Base-by-base conservation (phyloP, 2,329 filamentous ascomycete species). In the Amauroascus niger region DNA sequence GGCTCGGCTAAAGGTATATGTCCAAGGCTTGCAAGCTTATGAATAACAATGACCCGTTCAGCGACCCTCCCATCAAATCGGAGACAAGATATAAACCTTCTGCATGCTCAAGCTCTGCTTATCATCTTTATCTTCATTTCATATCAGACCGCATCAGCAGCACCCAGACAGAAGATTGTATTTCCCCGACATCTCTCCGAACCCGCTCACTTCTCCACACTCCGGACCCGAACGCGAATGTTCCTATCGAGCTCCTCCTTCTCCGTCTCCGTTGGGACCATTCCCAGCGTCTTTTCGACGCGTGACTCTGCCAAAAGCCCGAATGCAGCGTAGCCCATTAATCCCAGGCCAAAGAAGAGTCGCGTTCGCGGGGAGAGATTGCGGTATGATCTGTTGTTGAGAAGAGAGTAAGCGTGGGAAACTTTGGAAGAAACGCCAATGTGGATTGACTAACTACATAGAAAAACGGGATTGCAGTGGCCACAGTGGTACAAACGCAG, bases 291-390 rank as follows among this genome's bases (percentile, higher is more conserved):
- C 65, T 86, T 79, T 70, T 91, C 89, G 14, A 84, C 81, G 54
- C 76, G 76, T 64, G 91, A 86, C 4, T 85, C 82, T 16, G 87
- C 65, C 65, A 84, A 83, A n/a, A 93, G 76, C 14, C 88, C 90
- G 39, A 81, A 72, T 39, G 75, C 72, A 13, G 87, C 88, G 80
- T 88, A 95, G 32, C 80, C 80, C 64, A 95, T 81, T 60, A 95
- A 71, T 61, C 82, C 85, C 47, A 82, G 67, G 61, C 90, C 90
- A 58, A 95, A 76, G 46, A 83, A 71, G 40, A 87, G 71, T 54
- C 86, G 85, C 22, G 86, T 84, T 61, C 79, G 83, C 16, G 84
- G 79, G 2, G 83, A 73, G 52, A 95, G 82, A 62, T 79, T 81
- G 65, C 78, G 83, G 74, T 89, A 95, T 50, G 82, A 75, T 63